phyloP scores from a whole-genome alignment of 1,139 yeast species.

The Magnusiomyces suaveolens region DNA sequence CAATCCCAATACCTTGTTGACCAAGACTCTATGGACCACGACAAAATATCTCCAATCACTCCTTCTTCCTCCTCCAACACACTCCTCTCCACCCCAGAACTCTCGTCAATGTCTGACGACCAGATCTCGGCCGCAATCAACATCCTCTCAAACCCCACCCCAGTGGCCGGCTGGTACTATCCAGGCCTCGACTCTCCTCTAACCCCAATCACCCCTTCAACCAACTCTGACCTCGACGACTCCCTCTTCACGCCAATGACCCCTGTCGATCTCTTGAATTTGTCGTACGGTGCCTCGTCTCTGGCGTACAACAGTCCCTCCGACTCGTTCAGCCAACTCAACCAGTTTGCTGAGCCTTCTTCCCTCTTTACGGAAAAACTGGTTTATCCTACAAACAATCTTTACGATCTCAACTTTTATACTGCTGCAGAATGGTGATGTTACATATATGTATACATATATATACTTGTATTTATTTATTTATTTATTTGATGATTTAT shows the following conservation, averaged over 20 bases:
- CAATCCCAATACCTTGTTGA: background rate
- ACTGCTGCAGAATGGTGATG: too few relatives aligned
- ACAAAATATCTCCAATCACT: background rate
- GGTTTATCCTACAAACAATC: too few relatives aligned
- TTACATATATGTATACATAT: too few relatives aligned
- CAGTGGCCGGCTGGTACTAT: slow-evolving; percentile 3
- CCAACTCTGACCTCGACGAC: background rate
- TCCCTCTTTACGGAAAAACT: too few relatives aligned
- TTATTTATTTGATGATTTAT: too few relatives aligned
- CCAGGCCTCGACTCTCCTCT: slow-evolving; percentile 5
- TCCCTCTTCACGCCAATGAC: background rate
- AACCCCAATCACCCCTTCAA: background rate
- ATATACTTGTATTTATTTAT: too few relatives aligned
- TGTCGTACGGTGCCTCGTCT: background rate
- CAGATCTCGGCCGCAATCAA: background rate
- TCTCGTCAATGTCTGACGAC: background rate
- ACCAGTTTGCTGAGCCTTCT: background rate
- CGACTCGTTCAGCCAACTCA: background rate
- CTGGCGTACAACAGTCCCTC: background rate
- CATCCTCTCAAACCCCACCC: background rate
- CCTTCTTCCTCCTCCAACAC: background rate
- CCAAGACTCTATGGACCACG: background rate
- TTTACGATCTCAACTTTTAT: too few relatives aligned
- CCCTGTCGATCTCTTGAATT: background rate
- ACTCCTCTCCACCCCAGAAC: background rate